These are phyloP conservation scores for Lumnitzera littorea DNA, from an alignment of 345 rosid species.

Conservation along the genomic window DNA sequence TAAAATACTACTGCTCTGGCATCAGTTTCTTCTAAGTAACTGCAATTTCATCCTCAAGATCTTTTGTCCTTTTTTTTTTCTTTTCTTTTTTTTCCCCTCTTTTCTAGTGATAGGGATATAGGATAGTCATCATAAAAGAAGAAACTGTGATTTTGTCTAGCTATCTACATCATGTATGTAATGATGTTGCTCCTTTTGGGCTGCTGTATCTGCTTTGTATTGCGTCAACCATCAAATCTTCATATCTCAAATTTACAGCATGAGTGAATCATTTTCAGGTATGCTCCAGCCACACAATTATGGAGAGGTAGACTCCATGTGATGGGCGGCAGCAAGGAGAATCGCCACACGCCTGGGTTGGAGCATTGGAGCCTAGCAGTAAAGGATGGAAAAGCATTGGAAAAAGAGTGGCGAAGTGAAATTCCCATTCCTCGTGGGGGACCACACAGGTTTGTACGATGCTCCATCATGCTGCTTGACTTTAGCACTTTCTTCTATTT, in stretches of 20 bases:
- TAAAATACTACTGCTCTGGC: no score
- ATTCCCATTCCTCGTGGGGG: constrained; percentile 84
- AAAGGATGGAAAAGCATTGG: constrained; percentile 61
- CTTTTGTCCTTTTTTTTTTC: no score
- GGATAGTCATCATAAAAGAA: no score
- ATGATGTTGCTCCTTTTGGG: no score
- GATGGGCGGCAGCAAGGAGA: constrained; percentile 85
- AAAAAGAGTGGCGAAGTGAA: constrained; percentile 55
- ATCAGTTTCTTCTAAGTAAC: no score
- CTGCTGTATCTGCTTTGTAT: background rate
- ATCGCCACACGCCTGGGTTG: constrained; percentile 62
- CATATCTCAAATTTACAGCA: no score
- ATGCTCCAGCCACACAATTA: constrained; percentile 84
- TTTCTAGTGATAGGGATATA: no score
- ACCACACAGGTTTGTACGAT: constrained; percentile 61
- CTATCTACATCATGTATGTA: no score
- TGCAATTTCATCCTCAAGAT: no score
- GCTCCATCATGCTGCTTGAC: background rate
- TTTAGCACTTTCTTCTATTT: background rate
- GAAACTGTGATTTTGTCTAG: no score
- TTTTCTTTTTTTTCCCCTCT: no score
- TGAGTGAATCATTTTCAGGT: constrained; percentile 30
- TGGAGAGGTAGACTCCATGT: constrained; percentile 95
- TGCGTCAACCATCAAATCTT: background rate
- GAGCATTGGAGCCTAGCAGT: constrained; percentile 91